phyloP scores from a whole-genome alignment of 2,329 filamentous ascomycete species.

The Herpotrichia juniperi region DNA sequence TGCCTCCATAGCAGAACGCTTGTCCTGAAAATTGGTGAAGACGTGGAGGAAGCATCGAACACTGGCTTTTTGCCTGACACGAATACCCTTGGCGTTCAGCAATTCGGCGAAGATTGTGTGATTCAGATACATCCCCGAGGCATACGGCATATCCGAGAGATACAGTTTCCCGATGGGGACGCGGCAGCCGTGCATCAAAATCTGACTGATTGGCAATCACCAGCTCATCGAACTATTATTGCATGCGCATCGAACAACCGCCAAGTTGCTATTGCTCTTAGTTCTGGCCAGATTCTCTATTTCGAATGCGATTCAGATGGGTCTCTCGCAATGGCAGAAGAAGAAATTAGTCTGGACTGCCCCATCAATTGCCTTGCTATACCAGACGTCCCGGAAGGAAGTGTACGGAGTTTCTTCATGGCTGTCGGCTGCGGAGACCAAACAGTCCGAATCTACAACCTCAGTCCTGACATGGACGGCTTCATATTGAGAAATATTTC shows the following conservation, averaged over 20 bases:
- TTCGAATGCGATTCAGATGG: constrained; percentile 97
- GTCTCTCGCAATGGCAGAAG: constrained; percentile 87
- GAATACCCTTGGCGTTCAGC: constrained; percentile 88
- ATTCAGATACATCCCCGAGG: constrained; percentile 97
- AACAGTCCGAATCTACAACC: constrained; percentile 88
- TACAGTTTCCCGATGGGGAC: constrained; percentile 42
- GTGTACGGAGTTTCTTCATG: constrained; percentile 86
- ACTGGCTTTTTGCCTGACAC: constrained; percentile 90
- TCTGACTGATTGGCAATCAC: constrained; percentile 91
- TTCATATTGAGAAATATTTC: constrained; percentile 81
- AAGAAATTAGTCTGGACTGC: constrained; percentile 92
- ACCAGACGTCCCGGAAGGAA: constrained; percentile 88
- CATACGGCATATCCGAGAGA: constrained; percentile 84
- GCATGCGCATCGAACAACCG: constrained; percentile 91
- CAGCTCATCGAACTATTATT: constrained; percentile 93
- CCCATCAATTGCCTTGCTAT: constrained; percentile 95
- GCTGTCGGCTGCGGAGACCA: constrained; percentile 97
- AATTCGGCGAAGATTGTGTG: constrained; percentile 89
- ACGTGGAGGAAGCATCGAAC: constrained; percentile 92
- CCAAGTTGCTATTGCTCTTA: constrained; percentile 91
- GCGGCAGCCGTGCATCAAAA: constrained; percentile 47
- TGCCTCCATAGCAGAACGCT: constrained; percentile 90
- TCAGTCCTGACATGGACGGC: constrained; percentile 82
- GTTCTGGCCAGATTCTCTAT: constrained; percentile 95
- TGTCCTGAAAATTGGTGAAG: constrained; percentile 93